Evolutionary conservation across 306 rosid species (phyloP).

Genomic region (Carpinus viminea): DNA sequence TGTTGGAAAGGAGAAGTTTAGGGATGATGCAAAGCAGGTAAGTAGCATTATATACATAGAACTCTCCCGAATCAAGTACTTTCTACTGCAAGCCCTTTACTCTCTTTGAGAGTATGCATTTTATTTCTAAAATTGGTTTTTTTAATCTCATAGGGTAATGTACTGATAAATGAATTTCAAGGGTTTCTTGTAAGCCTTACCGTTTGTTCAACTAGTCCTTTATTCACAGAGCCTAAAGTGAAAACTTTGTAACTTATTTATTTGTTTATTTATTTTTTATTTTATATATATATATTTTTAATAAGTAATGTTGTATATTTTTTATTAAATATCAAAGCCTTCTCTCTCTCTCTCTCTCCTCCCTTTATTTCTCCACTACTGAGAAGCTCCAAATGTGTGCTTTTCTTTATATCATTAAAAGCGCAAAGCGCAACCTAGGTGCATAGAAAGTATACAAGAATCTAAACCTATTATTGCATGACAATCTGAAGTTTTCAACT

Average conservation of each 20-base stretch:
- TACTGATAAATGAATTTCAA: neutral
- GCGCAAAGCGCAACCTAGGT: too few species aligned
- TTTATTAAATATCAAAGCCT: neutral
- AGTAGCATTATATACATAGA: neutral
- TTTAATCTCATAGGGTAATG: slow-evolving; percentile 2
- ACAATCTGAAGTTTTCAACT: neutral
- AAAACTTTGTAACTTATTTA: neutral
- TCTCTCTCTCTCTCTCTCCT: too few species aligned
- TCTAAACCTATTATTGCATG: neutral
- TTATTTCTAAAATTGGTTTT: slow-evolving; percentile 11
- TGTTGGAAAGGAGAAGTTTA: slow-evolving; percentile 95
- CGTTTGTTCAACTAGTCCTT: neutral
- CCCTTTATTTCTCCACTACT: neutral
- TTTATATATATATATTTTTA: too few species aligned
- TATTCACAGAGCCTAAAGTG: too few species aligned
- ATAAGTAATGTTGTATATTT: neutral
- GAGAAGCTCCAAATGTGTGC: neutral
- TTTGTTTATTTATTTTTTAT: too few species aligned
- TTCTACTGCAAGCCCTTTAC: neutral
- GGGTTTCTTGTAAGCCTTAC: neutral
- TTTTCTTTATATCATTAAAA: neutral
- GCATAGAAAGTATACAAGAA: too few species aligned
- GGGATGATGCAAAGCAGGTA: slow-evolving; percentile 99
- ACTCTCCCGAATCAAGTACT: neutral
- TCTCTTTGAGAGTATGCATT: neutral